Evolutionary conservation across 495 filamentous ascomycete species (phyloP).

Genomic region (Penicillium atrosanguineum): DNA sequence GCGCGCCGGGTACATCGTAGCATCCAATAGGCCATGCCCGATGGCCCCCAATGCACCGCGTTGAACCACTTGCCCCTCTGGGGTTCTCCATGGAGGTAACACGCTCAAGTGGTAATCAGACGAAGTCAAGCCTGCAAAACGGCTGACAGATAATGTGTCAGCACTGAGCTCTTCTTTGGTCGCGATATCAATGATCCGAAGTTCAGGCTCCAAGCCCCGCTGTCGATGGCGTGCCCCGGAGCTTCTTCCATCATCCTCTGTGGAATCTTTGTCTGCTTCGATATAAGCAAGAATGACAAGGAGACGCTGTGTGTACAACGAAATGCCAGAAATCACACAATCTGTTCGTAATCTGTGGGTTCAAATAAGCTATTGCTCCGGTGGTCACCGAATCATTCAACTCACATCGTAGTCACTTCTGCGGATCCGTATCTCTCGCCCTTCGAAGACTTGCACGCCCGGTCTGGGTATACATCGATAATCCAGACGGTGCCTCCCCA

Average conservation of each 20-base stretch:
- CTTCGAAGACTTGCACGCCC: conserved; percentile 65
- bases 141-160: conserved; percentile 76
- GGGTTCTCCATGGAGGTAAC: conserved; percentile 67
- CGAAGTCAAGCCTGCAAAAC: conserved; percentile 81
- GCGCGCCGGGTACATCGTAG: conserved; percentile 75
- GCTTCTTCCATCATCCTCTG: conserved; percentile 32
- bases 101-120: conserved; percentile 90
- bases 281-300: conserved; percentile 89
- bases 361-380: not conserved
- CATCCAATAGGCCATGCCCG: conserved; percentile 70
- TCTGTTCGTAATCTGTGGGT: conserved; percentile 77
- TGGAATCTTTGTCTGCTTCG: conserved; percentile 61
- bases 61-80: conserved; percentile 53
- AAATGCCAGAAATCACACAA: conserved; percentile 95
- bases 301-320: conserved; percentile 89
- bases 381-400: conserved; percentile 6
- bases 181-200: conserved; percentile 83
- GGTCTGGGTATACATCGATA: conserved; percentile 83
- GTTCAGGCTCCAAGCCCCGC: conserved; percentile 78
- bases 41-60: conserved; percentile 66
- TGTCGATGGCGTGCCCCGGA: conserved; percentile 59
- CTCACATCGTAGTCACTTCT: conserved; percentile 88
- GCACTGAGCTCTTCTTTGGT: conserved; percentile 78
- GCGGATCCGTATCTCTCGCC: conserved; percentile 74
- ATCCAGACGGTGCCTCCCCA: conserved; percentile 98